Percentiles rank a stretch among this genome's conserved stretches.
These are phyloP conservation scores for Cyclotella baltica DNA, from an alignment of 108 stramenopile genomes.

Conservation along the genomic window DNA sequence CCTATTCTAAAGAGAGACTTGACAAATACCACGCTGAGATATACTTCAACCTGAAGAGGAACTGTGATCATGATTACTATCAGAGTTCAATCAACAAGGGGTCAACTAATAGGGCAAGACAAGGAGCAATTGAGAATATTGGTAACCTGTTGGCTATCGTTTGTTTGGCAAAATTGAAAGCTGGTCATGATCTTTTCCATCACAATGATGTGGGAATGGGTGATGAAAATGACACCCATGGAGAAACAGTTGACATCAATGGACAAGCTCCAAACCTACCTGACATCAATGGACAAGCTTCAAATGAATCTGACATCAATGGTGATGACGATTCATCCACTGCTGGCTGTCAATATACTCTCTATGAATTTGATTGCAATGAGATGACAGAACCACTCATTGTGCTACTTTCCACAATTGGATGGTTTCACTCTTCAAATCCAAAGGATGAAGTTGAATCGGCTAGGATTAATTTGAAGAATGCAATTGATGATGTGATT, in stretches of 20 bases:
- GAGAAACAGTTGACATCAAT: too few species aligned
- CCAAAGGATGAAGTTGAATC: background rate
- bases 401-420: background rate
- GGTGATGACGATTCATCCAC: too few species aligned
- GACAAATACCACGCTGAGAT: background rate
- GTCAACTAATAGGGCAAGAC: background rate
- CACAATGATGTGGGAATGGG: background rate
- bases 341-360: too few species aligned
- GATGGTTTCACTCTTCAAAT: background rate
- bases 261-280: too few species aligned
- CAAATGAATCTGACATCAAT: too few species aligned
- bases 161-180: background rate
- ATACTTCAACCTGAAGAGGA: constrained; percentile 2
- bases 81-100: background rate
- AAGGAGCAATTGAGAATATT: background rate
- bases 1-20: background rate
- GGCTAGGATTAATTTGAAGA: background rate
- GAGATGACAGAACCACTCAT: too few species aligned
- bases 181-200: background rate
- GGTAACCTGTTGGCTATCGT: background rate
- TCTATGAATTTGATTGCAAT: too few species aligned
- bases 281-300: too few species aligned
- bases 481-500: background rate
- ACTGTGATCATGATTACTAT: constrained; percentile 2
- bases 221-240: background rate